Conservation (phyloP, 345 rosid species). For the Salix dunnii region DNA sequence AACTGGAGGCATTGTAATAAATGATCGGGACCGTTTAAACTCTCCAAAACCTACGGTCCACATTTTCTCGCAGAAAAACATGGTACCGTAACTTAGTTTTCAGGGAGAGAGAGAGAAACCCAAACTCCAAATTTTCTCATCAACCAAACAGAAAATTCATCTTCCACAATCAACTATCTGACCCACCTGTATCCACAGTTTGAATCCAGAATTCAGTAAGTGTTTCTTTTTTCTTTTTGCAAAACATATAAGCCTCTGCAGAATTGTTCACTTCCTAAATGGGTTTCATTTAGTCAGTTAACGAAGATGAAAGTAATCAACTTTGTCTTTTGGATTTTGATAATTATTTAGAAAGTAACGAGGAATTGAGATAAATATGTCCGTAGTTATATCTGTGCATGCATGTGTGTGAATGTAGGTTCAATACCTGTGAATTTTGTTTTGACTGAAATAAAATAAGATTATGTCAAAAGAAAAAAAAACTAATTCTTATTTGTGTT, state of each 20-base stretch:
- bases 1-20: neutral
- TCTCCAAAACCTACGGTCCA: neutral
- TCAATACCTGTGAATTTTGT: too few species aligned
- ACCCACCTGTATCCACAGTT: neutral
- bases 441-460: too few species aligned
- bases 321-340: too few species aligned
- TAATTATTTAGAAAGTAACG: too few species aligned
- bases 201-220: neutral
- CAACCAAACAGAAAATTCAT: slow-evolving; percentile 8
- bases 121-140: neutral
- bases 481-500: too few species aligned
- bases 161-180: neutral
- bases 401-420: too few species aligned
- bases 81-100: slow-evolving; percentile 2
- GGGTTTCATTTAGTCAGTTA: neutral
- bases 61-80: neutral
- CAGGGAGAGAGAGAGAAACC: too few species aligned
- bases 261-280: neutral
- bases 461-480: too few species aligned
- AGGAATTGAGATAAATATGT: too few species aligned
- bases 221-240: too few species aligned
- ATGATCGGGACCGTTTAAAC: neutral
- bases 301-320: neutral
- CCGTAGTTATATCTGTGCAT: too few species aligned
- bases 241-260: too few species aligned